Percentiles rank a stretch among this genome's conserved stretches.
These are phyloP conservation scores for Sugiyamaella floridensis DNA, from an alignment of 805 yeast species.

Conservation along the genomic window DNA sequence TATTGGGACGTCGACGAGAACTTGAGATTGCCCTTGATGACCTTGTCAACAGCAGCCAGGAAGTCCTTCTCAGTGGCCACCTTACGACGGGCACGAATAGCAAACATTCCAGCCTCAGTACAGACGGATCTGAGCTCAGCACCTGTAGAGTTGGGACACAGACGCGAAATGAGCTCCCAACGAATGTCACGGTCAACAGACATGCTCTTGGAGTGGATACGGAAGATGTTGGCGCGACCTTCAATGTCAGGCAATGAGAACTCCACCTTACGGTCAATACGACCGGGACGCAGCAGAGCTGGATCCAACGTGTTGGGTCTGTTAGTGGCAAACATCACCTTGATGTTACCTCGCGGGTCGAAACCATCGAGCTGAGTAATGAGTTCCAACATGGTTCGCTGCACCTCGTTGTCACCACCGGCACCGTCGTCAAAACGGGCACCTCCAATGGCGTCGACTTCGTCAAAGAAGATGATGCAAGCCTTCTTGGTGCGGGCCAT, in stretches of 20 bases:
- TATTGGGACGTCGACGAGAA: slow-evolving; percentile 95
- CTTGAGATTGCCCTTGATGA: slow-evolving; percentile 96
- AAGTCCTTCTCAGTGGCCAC: slow-evolving; percentile 98
- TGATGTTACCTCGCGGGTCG: slow-evolving; percentile 97
- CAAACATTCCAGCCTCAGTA: slow-evolving; percentile 99
- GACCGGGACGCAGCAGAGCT: slow-evolving; percentile 94
- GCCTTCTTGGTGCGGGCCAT: slow-evolving; percentile 99
- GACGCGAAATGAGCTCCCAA: slow-evolving; percentile 96
- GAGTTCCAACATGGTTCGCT: slow-evolving; percentile 96
- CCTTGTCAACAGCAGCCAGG: slow-evolving; percentile 95
- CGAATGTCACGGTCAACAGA: slow-evolving; percentile 94
- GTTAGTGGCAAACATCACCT: slow-evolving; percentile 99
- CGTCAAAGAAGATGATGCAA: slow-evolving; percentile 96
- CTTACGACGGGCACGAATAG: slow-evolving; percentile 95
- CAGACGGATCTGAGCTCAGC: slow-evolving; percentile 98
- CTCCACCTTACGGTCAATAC: slow-evolving; percentile 98
- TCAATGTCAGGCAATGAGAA: slow-evolving; percentile 94
- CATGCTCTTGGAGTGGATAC: slow-evolving; percentile 97
- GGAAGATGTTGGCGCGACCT: slow-evolving; percentile 95
- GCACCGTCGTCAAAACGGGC: slow-evolving; percentile 99
- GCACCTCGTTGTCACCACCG: slow-evolving; percentile 98
- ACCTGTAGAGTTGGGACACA: slow-evolving; percentile 98
- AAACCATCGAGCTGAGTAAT: slow-evolving; percentile 97
- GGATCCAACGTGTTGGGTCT: slow-evolving; percentile 98
- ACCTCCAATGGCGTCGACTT: slow-evolving; percentile 98